These are phyloP conservation scores for Spiromastix sp. DNA, from an alignment of 2,329 filamentous ascomycete genomes.

Conservation along the genomic window DNA sequence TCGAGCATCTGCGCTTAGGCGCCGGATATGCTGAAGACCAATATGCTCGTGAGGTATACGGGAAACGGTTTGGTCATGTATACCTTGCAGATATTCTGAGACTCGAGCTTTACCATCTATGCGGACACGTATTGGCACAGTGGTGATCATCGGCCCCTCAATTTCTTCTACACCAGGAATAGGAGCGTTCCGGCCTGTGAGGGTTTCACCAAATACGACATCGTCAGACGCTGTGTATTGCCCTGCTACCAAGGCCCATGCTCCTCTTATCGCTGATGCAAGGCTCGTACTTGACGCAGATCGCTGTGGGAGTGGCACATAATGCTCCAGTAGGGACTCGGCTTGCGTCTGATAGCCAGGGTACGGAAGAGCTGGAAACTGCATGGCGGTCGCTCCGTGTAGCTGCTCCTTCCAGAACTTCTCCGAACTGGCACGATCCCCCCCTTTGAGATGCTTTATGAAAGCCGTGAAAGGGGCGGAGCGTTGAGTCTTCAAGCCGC, in stretches of 20 bases:
- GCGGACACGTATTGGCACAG: conserved; percentile 30
- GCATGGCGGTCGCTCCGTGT: conserved; percentile 29
- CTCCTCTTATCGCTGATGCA: conserved; percentile 29
- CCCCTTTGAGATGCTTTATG: conserved; percentile 36
- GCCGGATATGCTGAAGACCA: conserved; percentile 38
- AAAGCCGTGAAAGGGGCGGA: conserved; percentile 37
- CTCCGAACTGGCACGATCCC: conserved; percentile 33
- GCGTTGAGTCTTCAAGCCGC: conserved; percentile 8
- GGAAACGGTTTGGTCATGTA: conserved; percentile 41
- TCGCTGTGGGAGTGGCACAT: conserved; percentile 18
- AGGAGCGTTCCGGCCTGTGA: conserved; percentile 31
- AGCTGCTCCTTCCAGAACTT: conserved; percentile 40
- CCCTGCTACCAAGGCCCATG: conserved; percentile 28
- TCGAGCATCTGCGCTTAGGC: conserved; percentile 36
- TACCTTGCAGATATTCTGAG: conserved; percentile 40
- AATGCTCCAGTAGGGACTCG: conserved; percentile 21
- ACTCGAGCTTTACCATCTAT: conserved; percentile 23
- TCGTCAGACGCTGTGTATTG: conserved; percentile 28
- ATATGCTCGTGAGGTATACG: conserved; percentile 53
- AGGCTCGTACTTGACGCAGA: conserved; percentile 22
- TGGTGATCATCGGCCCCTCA: conserved; percentile 35
- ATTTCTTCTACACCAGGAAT: conserved; percentile 31
- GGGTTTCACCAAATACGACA: conserved; percentile 33
- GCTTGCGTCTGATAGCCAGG: conserved; percentile 37
- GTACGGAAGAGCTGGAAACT: conserved; percentile 41